Base-by-base conservation (phyloP, 441 rosid species). In the Corymbia citriodora region DNA sequence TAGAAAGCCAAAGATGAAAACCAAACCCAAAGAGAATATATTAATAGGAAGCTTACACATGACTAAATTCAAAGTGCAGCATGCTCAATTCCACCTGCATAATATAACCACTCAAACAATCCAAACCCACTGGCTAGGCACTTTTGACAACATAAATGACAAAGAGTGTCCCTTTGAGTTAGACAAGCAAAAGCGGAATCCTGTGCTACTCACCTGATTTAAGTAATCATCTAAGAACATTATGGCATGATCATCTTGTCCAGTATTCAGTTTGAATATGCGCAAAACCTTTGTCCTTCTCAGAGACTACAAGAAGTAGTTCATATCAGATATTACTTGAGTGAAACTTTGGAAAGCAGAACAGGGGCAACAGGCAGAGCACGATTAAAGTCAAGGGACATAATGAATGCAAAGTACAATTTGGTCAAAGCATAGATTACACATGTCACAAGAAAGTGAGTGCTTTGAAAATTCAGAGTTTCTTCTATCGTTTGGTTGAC, bases 171-270 rank as follows among this genome's bases (percentile, higher is more conserved):
- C 5, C 17, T 25, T 29, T 87, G 54, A 70, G 31, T 68, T 61
- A 88, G 87, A 54, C 2, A 3, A 52, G 52, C 87, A 81, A 54
- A 89, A 89, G 93, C 19, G 2, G 57, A 59, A 59, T 59, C 88
- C 63, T 29, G 48, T 11, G 48, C 63, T 8, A 50, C 87, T 55
- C 92, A 96, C 99, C 99, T 97, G 99, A 89, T 90, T 92, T 91
- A 95, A 92, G 91, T 97, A 97, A 94, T 97, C 99, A 91, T 97
- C 98, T 90, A 94, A 89, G 92, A 97, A 97, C 96, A 98, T 95
- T 45, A 97, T 93, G 5, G 95, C 99, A 89, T 97, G 99, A 93
- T 98, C 99, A 93, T 98, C 97, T 93, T 98, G 98, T 90, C 99
- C 99, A 11, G 97, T 96, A 93, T 95, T 97, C 59, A 98, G 93